Evolutionary conservation across 2,329 filamentous ascomycete genomes (phyloP).

Genomic region (Fusarium sp.): DNA sequence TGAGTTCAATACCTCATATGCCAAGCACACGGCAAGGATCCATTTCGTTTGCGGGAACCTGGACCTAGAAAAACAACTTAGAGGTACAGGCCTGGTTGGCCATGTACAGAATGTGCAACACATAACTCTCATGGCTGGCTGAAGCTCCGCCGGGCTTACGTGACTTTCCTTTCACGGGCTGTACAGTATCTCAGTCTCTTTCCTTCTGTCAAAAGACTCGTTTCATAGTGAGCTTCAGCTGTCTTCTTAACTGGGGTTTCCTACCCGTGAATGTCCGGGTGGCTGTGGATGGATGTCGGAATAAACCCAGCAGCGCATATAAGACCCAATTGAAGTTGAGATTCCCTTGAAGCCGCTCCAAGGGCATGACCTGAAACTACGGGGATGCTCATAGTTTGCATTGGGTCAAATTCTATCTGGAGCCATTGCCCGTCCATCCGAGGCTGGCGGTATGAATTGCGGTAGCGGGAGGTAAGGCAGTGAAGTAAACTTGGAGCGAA

Average conservation of each 20-base stretch:
- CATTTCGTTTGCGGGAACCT: conserved; percentile 5
- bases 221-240: background rate
- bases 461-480: background rate
- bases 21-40: conserved; percentile 29
- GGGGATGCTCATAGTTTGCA: conserved; percentile 11
- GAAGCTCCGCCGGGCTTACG: conserved; percentile 7
- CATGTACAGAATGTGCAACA: conserved; percentile 3
- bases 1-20: conserved; percentile 16
- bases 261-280: conserved; percentile 6
- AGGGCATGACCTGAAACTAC: conserved; percentile 21
- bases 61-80: background rate
- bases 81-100: conserved; percentile 5
- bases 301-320: background rate
- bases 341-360: background rate
- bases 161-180: background rate
- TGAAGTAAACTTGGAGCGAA: conserved; percentile 7
- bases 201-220: background rate
- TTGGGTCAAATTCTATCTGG: conserved; percentile 27
- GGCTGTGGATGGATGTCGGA: background rate
- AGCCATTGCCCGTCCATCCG: conserved; percentile 23
- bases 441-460: conserved; percentile 15
- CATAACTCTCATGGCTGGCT: conserved; percentile 19
- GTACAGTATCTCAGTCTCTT: background rate
- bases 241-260: background rate
- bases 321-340: background rate